Percentiles rank a stretch among this genome's conserved stretches.
Conservation (phyloP, 2,329 filamentous ascomycete species). For the Fusarium miscanthi region DNA sequence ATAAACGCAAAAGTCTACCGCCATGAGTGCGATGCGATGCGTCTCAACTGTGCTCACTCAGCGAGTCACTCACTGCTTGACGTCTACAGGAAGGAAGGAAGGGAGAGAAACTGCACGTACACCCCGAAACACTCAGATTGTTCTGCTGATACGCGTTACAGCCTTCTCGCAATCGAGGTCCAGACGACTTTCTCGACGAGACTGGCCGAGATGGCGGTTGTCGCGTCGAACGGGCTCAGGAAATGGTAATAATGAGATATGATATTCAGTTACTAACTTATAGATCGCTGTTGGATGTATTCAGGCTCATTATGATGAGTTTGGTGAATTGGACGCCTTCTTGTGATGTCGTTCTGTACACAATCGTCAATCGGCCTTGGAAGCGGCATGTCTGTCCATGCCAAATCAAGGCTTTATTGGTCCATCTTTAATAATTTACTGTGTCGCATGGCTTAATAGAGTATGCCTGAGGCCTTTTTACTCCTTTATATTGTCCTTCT, state of each 20-base stretch:
- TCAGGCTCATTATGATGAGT: rapidly evolving
- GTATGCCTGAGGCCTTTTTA: rapidly evolving
- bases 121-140: no score
- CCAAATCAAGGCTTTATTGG: rapidly evolving
- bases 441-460: rapidly evolving
- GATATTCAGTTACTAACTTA: rapidly evolving
- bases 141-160: no score
- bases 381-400: not conserved
- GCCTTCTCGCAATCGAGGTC: not conserved
- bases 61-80: not conserved
- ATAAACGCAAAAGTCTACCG: not conserved
- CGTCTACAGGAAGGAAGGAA: not conserved
- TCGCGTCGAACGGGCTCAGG: rapidly evolving
- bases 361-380: not conserved
- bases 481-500: no score
- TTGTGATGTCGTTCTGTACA: not conserved
- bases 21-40: not conserved
- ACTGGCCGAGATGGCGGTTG: not conserved
- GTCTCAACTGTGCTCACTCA: not conserved
- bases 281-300: rapidly evolving
- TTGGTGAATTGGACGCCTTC: not conserved
- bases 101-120: rapidly evolving
- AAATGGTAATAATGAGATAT: rapidly evolving
- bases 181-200: not conserved
- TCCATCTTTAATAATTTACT: rapidly evolving